These are phyloP conservation scores for Vitis riparia DNA, from an alignment of 164 flowering plant genomes.

Conservation along the genomic window DNA sequence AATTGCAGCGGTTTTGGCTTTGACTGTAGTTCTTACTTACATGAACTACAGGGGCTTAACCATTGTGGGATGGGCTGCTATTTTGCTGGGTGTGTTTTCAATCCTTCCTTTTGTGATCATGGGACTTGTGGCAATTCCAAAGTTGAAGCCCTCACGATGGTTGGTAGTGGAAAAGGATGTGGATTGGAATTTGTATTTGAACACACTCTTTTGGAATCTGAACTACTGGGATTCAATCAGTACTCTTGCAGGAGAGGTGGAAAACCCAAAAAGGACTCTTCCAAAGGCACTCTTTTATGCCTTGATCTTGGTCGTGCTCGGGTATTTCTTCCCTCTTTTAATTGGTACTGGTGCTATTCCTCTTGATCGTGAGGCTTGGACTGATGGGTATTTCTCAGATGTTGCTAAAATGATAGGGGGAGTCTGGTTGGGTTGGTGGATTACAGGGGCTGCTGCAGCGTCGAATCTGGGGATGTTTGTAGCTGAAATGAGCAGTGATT, in stretches of 20 bases:
- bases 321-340: conserved; percentile 52
- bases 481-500: conserved; percentile 65
- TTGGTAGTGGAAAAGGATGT: conserved; percentile 35
- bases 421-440: conserved; percentile 54
- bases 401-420: conserved; percentile 54
- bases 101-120: conserved; percentile 53
- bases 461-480: conserved; percentile 67
- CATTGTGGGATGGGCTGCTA: conserved; percentile 55
- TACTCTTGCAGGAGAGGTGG: conserved; percentile 59
- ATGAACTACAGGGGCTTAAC: conserved; percentile 56
- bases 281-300: conserved; percentile 54
- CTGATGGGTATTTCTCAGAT: conserved; percentile 55
- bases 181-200: conserved; percentile 51
- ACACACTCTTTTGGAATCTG: conserved; percentile 64
- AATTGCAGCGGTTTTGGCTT: conserved; percentile 24
- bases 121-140: conserved; percentile 50
- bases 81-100: conserved; percentile 43
- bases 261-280: conserved; percentile 47
- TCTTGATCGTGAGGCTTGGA: conserved; percentile 41
- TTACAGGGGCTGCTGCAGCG: conserved; percentile 52
- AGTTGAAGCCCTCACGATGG: conserved; percentile 51
- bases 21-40: conserved; percentile 47
- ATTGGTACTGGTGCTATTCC: conserved; percentile 49
- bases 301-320: conserved; percentile 41
- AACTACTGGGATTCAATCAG: conserved; percentile 67